Conservation (phyloP, 2,329 filamentous ascomycete genomes). For the Amylocarpus encephaloides region DNA sequence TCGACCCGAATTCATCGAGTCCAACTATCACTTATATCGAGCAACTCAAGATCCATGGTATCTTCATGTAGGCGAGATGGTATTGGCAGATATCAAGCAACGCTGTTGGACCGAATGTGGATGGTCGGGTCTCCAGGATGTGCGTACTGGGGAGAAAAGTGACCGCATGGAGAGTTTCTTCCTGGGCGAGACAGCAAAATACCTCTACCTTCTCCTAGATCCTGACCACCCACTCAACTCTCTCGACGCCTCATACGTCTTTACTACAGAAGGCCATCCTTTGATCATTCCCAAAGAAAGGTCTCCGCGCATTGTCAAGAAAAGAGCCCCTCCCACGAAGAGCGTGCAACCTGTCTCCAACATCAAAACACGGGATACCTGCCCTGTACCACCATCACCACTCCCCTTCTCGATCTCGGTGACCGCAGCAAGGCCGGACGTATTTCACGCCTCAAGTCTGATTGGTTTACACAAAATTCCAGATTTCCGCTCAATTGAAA, state of each 20-base stretch:
- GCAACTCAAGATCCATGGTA: conserved; percentile 96
- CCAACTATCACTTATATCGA: conserved; percentile 90
- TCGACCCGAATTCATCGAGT: conserved; percentile 93
- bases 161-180: conserved; percentile 99
- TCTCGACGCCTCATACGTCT: conserved; percentile 81
- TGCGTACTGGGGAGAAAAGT: conserved; percentile 73
- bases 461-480: conserved; percentile 75
- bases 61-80: conserved; percentile 92
- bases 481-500: conserved; percentile 45
- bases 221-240: conserved; percentile 79
- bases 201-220: conserved; percentile 88
- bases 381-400: conserved; percentile 54
- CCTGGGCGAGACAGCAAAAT: conserved; percentile 91
- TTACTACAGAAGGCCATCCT: conserved; percentile 93
- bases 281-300: conserved; percentile 65
- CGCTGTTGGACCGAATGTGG: conserved; percentile 88
- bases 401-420: conserved; percentile 69
- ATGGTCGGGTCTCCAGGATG: conserved; percentile 84
- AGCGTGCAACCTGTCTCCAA: conserved; percentile 34
- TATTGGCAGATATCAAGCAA: conserved; percentile 76
- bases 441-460: conserved; percentile 85
- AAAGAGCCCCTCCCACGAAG: conserved; percentile 14
- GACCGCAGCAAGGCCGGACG: conserved; percentile 69
- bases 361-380: conserved; percentile 43
- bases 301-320: conserved; percentile 8